Evolutionary conservation across 352 stramenopile species (phyloP).

Genomic region (Aphanomyces stellatus): DNA sequence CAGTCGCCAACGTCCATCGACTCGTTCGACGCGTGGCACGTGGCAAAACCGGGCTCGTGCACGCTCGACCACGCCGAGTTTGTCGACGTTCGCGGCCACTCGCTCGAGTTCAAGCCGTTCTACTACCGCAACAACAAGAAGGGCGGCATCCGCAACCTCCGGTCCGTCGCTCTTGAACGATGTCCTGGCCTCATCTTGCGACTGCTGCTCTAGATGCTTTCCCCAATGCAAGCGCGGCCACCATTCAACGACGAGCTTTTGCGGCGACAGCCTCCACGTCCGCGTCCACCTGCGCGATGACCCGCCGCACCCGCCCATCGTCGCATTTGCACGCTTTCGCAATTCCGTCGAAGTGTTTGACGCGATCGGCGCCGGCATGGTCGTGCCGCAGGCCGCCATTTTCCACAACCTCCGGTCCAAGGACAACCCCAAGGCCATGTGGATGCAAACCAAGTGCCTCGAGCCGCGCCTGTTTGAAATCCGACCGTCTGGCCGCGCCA

Average conservation of each 20-base stretch:
- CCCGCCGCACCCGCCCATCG: not conserved
- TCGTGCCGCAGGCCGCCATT: not conserved
- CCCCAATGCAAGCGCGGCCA: conserved; percentile 14
- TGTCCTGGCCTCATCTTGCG: not conserved
- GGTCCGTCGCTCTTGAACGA: not conserved
- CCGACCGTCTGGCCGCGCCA: conserved; percentile 1
- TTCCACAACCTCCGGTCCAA: conserved; percentile 6
- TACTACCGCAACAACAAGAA: conserved; percentile 22
- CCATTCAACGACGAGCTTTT: conserved; percentile 20
- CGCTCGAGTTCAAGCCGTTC: conserved; percentile 10
- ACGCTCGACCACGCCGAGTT: not conserved
- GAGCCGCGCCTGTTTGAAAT: conserved; percentile 9
- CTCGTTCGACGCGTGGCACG: not conserved
- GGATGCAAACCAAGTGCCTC: conserved; percentile 17
- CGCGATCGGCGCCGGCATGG: not conserved
- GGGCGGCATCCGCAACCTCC: conserved; percentile 15
- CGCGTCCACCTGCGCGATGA: not conserved
- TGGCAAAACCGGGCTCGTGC: not conserved
- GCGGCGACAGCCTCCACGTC: not conserved
- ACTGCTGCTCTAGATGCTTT: not conserved
- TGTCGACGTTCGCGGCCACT: not conserved
- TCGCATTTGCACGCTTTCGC: conserved; percentile 16
- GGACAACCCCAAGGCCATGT: conserved; percentile 16
- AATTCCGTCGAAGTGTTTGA: not conserved
- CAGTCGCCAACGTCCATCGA: not conserved